Evolutionary conservation across 805 yeast species (phyloP).

Genomic region (Pachysolen tannophilus): DNA sequence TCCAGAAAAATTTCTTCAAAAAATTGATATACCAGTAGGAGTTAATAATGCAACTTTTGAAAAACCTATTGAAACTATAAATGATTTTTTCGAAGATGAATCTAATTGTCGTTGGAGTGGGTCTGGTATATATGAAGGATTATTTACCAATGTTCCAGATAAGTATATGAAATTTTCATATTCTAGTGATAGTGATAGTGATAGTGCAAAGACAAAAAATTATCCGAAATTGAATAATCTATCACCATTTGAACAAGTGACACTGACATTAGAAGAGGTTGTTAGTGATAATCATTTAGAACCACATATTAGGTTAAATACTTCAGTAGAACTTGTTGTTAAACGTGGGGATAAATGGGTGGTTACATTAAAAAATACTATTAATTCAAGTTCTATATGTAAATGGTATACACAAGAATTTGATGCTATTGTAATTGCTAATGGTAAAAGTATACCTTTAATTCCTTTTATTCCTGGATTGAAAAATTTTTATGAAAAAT

Average conservation of each 20-base stretch:
- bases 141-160: constrained; percentile 34
- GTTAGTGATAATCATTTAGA: constrained; percentile 19
- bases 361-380: constrained; percentile 16
- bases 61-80: constrained; percentile 20
- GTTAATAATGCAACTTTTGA: constrained; percentile 22
- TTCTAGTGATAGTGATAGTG: constrained; percentile 15
- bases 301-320: constrained; percentile 24
- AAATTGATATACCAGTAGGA: constrained; percentile 14
- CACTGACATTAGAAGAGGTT: constrained; percentile 13
- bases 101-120: constrained; percentile 27
- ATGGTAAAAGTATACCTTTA: constrained; percentile 33
- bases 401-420: constrained; percentile 33
- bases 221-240: constrained; percentile 5
- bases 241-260: constrained; percentile 12
- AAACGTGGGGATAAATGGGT: constrained; percentile 26
- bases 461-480: constrained; percentile 28
- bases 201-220: constrained; percentile 18
- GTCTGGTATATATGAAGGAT: constrained; percentile 28
- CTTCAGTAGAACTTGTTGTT: constrained; percentile 25
- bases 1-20: constrained; percentile 1
- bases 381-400: constrained; percentile 11
- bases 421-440: constrained; percentile 33
- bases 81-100: constrained; percentile 12
- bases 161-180: constrained; percentile 31
- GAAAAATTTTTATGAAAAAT: constrained; percentile 19